phyloP scores from a whole-genome alignment of 805 yeast species.

The Wickerhamomyces alni region DNA sequence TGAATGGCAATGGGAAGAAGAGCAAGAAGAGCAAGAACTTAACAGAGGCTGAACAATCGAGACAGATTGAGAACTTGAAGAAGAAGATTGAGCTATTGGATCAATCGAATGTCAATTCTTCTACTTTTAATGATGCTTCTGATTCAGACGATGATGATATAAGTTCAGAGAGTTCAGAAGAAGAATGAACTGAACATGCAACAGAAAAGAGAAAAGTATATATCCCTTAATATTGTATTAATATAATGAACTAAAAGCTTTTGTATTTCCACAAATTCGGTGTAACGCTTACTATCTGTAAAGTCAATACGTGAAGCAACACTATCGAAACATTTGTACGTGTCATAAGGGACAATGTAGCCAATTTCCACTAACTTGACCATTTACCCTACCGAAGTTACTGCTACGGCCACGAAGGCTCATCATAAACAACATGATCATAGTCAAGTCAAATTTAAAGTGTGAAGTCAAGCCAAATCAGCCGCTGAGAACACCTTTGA shows the following conservation, averaged over 20 bases:
- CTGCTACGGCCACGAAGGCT: too few species aligned
- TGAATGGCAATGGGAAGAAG: constrained; percentile 15
- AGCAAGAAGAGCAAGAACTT: constrained; percentile 50
- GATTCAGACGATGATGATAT: constrained; percentile 45
- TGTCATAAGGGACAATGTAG: too few species aligned
- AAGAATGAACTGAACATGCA: constrained; percentile 38
- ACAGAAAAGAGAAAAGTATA: too few species aligned
- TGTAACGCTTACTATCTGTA: too few species aligned
- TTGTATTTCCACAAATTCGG: too few species aligned
- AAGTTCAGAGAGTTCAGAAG: constrained; percentile 66
- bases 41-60: constrained; percentile 59
- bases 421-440: too few species aligned
- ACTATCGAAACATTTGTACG: too few species aligned
- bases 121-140: constrained; percentile 23
- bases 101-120: constrained; percentile 14
- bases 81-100: constrained; percentile 73
- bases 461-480: not conserved
- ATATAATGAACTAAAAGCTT: too few species aligned
- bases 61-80: constrained; percentile 65
- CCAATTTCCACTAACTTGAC: too few species aligned
- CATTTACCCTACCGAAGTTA: too few species aligned
- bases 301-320: too few species aligned
- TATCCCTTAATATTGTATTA: too few species aligned
- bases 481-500: not conserved
- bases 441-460: not conserved